Conservation (phyloP, 163 green algal species). For the Scenedesmus sp. region DNA sequence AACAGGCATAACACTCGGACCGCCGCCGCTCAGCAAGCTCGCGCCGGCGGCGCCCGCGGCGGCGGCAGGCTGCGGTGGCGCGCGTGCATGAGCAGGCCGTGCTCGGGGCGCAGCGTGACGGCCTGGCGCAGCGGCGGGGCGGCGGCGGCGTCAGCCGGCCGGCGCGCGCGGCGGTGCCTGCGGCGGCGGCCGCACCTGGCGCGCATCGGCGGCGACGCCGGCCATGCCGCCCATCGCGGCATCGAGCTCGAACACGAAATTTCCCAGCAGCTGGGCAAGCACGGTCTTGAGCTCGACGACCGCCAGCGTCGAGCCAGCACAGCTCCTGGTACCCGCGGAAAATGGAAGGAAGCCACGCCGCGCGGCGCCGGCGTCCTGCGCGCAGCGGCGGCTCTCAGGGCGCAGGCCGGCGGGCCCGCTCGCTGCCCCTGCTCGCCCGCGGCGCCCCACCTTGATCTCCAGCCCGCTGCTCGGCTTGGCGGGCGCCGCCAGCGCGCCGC, state of each 20-base stretch:
- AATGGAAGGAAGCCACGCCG: slow-evolving; percentile 43
- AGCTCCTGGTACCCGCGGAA: slow-evolving; percentile 45
- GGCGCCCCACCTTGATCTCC: slow-evolving; percentile 27
- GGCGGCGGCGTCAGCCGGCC: no score
- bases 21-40: no score
- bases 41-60: background rate
- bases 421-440: background rate
- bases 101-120: slow-evolving; percentile 34
- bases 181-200: no score
- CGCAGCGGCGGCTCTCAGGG: background rate
- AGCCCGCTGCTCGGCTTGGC: background rate
- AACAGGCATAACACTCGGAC: no score
- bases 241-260: slow-evolving; percentile 32
- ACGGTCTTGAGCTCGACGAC: slow-evolving; percentile 46
- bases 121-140: no score
- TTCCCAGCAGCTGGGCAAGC: slow-evolving; percentile 48
- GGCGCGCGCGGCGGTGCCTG: no score
- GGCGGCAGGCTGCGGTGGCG: slow-evolving; percentile 4
- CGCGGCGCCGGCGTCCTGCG: slow-evolving; percentile 23
- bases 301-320: slow-evolving; percentile 42
- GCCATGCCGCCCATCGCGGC: slow-evolving; percentile 20
- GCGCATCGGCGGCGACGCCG: slow-evolving; percentile 21
- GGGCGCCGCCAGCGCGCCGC: background rate
- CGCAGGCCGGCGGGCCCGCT: no score
- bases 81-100: slow-evolving; percentile 18